These are phyloP conservation scores for Hymenoscyphus salicellus DNA, from an alignment of 2,329 filamentous ascomycete genomes.

Conservation along the genomic window DNA sequence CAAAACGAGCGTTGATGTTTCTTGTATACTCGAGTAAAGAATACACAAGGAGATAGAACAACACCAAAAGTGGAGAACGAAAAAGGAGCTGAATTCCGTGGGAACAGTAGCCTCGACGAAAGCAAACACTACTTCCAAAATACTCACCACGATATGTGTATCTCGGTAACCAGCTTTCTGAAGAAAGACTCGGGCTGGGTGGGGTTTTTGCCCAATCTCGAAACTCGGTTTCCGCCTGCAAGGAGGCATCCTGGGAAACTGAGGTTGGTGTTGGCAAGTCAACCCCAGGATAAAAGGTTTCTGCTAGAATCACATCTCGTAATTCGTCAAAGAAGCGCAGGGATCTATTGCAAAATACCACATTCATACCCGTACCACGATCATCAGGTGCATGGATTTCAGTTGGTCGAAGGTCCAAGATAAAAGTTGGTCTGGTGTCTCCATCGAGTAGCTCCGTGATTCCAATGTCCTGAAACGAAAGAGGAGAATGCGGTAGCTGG, in stretches of 20 bases:
- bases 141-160: slow-evolving; percentile 54
- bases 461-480: slow-evolving; percentile 16
- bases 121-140: not conserved
- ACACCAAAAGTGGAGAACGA: not conserved
- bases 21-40: not conserved
- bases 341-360: slow-evolving; percentile 23
- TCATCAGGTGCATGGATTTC: slow-evolving; percentile 9
- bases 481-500: not conserved
- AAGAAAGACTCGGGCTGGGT: slow-evolving; percentile 37
- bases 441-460: slow-evolving; percentile 27
- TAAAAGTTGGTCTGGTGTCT: slow-evolving; percentile 27
- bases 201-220: slow-evolving; percentile 63
- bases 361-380: slow-evolving; percentile 17
- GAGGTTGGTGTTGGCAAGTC: not conserved
- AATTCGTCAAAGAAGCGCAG: slow-evolving; percentile 26
- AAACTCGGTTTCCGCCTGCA: slow-evolving; percentile 47
- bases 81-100: not conserved
- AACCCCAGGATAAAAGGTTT: slow-evolving; percentile 22
- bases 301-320: slow-evolving; percentile 20
- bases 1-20: not conserved
- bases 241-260: slow-evolving; percentile 4
- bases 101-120: not conserved
- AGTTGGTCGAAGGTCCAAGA: slow-evolving; percentile 23
- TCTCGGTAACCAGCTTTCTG: slow-evolving; percentile 51
- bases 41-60: not conserved